Conservation (phyloP, 139 green algal genomes). For the Chlorella ohadii region DNA sequence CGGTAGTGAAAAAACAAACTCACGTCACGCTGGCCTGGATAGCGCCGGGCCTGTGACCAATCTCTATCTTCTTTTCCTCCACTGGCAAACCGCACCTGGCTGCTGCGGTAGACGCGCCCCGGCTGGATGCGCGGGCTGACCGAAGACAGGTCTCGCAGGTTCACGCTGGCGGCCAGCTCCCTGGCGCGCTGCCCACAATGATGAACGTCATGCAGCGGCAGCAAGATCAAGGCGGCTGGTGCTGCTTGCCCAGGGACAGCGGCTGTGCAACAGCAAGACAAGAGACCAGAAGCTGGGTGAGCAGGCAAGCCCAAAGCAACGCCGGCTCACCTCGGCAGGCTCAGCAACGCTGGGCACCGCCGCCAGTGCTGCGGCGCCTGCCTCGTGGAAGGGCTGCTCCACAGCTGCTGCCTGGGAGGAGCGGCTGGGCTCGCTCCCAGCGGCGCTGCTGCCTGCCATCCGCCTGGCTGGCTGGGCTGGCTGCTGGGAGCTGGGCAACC, state of each 20-base stretch:
- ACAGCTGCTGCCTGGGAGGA: neutral
- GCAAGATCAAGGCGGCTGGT: too few relatives aligned
- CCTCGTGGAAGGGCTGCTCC: constrained; percentile 6
- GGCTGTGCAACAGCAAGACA: too few relatives aligned
- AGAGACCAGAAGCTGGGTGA: too few relatives aligned
- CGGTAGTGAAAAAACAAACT: too few relatives aligned
- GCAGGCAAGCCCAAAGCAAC: neutral
- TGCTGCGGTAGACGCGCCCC: constrained; percentile 28
- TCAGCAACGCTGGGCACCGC: neutral
- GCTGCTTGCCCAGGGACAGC: too few relatives aligned
- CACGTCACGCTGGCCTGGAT: too few relatives aligned
- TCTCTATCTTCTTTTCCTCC: too few relatives aligned
- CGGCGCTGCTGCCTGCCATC: neutral
- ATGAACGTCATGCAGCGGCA: neutral
- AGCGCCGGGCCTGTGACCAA: too few relatives aligned
- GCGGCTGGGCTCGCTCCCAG: neutral
- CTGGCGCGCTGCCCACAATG: neutral
- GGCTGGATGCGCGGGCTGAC: constrained; percentile 6
- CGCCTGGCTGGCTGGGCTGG: neutral
- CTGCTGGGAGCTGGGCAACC: too few relatives aligned
- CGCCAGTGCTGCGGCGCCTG: neutral
- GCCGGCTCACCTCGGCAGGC: neutral
- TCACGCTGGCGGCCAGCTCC: neutral
- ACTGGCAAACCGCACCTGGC: too few relatives aligned
- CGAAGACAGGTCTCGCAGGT: constrained; percentile 17